Conservation (phyloP, 345 rosid genomes). For the Kandelia obovata region DNA sequence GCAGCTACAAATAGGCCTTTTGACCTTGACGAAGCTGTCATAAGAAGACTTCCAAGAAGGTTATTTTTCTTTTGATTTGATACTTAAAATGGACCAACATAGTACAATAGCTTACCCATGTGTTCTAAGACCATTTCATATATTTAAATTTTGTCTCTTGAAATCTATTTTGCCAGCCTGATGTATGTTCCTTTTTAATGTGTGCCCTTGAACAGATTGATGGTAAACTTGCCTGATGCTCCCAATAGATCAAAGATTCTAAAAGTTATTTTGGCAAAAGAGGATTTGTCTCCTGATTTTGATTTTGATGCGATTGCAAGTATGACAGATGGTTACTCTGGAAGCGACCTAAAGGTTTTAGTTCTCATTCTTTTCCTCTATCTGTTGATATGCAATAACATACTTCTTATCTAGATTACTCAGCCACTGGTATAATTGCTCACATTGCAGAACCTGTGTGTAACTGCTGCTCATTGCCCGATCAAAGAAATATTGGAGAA, state of each 20-base stretch:
- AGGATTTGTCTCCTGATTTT: constrained; percentile 68
- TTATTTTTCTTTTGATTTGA: constrained; percentile 14
- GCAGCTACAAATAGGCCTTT: constrained; percentile 95
- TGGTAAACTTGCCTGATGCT: constrained; percentile 87
- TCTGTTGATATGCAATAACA: background rate
- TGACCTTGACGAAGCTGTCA: constrained; percentile 98
- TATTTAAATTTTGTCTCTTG: too few species aligned
- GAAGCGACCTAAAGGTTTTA: constrained; percentile 84
- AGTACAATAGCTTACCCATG: background rate
- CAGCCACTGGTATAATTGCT: constrained; percentile 6
- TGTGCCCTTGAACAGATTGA: constrained; percentile 47
- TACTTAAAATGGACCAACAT: background rate
- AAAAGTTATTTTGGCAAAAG: constrained; percentile 70
- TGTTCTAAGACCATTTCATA: too few species aligned
- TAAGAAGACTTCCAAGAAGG: constrained; percentile 87
- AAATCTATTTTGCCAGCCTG: too few species aligned
- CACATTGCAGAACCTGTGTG: constrained; percentile 65
- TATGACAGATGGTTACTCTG: constrained; percentile 88
- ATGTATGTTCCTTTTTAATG: background rate
- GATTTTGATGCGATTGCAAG: constrained; percentile 69
- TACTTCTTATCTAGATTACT: background rate
- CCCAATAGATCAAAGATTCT: constrained; percentile 78
- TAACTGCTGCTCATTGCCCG: constrained; percentile 85
- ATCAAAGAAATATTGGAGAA: constrained; percentile 77
- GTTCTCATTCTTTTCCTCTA: constrained; percentile 6